These are phyloP conservation scores for Plasmodium inui DNA, from an alignment of 169 alveolate species.

Conservation along the genomic window DNA sequence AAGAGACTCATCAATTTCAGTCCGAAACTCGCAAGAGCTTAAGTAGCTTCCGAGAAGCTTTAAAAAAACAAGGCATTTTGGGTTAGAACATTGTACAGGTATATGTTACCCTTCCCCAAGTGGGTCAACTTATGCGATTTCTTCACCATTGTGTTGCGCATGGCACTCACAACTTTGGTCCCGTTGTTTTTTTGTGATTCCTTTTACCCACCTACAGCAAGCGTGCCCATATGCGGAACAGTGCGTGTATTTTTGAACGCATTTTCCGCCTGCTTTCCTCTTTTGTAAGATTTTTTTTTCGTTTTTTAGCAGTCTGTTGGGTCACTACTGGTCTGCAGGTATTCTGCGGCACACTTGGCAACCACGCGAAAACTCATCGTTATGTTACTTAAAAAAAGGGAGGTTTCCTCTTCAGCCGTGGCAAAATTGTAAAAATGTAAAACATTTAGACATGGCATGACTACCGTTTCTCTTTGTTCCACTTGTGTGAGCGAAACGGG, in stretches of 20 bases:
- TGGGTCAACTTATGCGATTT: background rate
- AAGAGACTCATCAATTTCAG: slow-evolving; percentile 16
- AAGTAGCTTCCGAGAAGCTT: slow-evolving; percentile 58
- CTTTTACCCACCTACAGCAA: background rate
- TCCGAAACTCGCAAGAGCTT: slow-evolving; percentile 65
- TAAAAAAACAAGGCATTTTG: slow-evolving; percentile 65
- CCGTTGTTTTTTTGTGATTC: background rate
- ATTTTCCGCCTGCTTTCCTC: background rate
- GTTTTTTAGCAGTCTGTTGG: background rate
- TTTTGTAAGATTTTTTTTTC: background rate
- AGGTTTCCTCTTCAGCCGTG: background rate
- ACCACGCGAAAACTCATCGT: background rate
- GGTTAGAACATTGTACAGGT: slow-evolving; percentile 5
- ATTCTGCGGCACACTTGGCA: background rate
- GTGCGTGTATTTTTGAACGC: background rate
- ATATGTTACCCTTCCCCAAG: background rate
- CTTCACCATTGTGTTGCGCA: background rate
- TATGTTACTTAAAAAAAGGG: background rate
- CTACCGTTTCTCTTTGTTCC: background rate
- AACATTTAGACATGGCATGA: background rate
- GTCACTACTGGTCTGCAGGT: background rate
- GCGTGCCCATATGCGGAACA: background rate
- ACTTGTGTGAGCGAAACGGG: background rate
- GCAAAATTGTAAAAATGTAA: background rate
- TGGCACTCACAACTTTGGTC: background rate